Evolutionary conservation across 2,329 filamentous ascomycete genomes (phyloP), one percentile per base, ranked within the genome.

Genomic region (Pleurostoma richardsiae): DNA sequence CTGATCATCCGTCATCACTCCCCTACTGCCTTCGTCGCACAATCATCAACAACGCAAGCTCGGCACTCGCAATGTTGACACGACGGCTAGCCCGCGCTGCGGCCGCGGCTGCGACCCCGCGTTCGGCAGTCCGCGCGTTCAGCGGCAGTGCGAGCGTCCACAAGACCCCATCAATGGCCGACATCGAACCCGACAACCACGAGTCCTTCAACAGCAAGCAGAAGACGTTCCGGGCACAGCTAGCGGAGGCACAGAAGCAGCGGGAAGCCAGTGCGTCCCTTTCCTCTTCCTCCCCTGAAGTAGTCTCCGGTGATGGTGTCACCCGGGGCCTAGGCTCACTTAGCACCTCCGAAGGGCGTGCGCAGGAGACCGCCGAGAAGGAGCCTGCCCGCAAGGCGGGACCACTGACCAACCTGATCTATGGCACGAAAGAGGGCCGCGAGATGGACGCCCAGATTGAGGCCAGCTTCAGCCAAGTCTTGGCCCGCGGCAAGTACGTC

Each of bases 401-500:
- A 11, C 82, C 88, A 38, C 69, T 99, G 49, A 86, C 88, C 33
- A 92, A 86, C 57, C 81, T 99, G 57, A 95, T 99, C 63, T 97
- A 99, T 69, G 94, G 94, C 60, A 99, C 94, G 10, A 90, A 94
- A 62, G 92, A 97, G 69, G 94, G 91, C 30, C 84, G 91, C 51
- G 88, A 96, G 71, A 82, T 96, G 65, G 94, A 99, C 62, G 87
- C 88, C 54, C 92, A 97, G 71, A 92, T 99, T 61, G 90, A 97
- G 72, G 85, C 91, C 49, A 95, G 88, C 64, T 99, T 97, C 72
- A 95, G 71, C 44, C 91, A 96, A 67, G 88, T 97, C 40, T 76
- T 99, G 41, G 94, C 94, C 28, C 82, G 94, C 54, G 94, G 94
- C 62, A 99, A 99, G 73, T 99, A 99, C 62, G 91, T 99, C 46